phyloP scores from a whole-genome alignment of 2,329 filamentous ascomycete species.

The Pyricularia grisea region DNA sequence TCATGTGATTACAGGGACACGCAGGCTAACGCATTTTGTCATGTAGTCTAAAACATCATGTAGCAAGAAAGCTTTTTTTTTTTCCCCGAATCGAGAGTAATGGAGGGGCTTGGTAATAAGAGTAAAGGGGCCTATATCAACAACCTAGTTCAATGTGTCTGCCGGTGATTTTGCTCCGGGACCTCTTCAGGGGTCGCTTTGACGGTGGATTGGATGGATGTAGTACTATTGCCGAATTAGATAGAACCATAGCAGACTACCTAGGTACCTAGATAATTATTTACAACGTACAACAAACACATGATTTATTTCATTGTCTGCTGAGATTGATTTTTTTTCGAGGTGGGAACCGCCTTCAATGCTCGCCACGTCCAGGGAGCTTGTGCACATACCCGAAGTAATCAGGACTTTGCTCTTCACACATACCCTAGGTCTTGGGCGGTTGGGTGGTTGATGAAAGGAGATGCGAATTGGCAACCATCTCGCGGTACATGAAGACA shows the following conservation, averaged over 20 bases:
- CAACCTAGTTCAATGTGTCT: neutral
- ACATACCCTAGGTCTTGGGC: no score
- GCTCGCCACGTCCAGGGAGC: neutral
- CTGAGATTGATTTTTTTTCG: neutral
- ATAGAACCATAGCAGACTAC: neutral
- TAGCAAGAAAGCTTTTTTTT: neutral
- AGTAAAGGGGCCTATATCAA: neutral
- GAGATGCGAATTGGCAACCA: no score
- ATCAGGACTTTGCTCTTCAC: neutral
- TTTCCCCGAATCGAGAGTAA: neutral
- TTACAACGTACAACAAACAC: neutral
- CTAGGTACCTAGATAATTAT: no score
- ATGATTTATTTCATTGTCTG: neutral
- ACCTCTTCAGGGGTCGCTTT: neutral
- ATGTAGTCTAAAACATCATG: neutral
- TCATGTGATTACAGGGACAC: neutral
- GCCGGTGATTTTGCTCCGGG: neutral
- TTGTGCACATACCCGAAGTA: neutral
- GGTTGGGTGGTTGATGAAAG: no score
- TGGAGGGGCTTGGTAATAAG: neutral
- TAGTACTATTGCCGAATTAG: neutral
- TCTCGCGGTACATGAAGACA: no score
- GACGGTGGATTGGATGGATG: neutral
- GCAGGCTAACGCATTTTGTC: neutral
- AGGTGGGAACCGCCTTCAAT: neutral